These are phyloP conservation scores for Vitis hybrid DNA, from an alignment of 177 flowering plant genomes.

Conservation along the genomic window DNA sequence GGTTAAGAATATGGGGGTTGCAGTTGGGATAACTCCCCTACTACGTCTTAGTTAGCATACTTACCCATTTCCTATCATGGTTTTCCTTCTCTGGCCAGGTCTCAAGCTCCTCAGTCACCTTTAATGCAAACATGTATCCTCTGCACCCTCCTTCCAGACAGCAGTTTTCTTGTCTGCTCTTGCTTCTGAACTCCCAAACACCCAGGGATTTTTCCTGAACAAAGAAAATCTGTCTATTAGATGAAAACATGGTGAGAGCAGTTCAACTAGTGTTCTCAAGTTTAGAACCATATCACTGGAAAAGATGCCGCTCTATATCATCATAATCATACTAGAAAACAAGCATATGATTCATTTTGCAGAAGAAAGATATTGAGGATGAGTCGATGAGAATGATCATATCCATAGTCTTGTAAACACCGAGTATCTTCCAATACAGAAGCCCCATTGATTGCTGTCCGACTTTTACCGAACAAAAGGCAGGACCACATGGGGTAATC, in stretches of 20 bases:
- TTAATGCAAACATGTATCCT: slow-evolving; percentile 76
- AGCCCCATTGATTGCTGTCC: no score
- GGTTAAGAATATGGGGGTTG: neutral
- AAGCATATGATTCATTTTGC: no score
- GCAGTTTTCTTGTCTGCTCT: slow-evolving; percentile 54
- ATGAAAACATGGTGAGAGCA: neutral
- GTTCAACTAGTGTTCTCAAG: neutral
- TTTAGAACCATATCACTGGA: neutral
- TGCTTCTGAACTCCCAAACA: slow-evolving; percentile 77
- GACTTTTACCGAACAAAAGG: no score
- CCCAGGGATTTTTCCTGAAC: slow-evolving; percentile 52
- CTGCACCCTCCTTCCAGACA: slow-evolving; percentile 63
- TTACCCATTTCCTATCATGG: slow-evolving; percentile 68
- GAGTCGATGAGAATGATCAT: neutral
- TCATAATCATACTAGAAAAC: neutral
- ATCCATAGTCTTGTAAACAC: neutral
- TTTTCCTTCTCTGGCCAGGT: slow-evolving; percentile 71
- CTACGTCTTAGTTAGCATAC: slow-evolving; percentile 7
- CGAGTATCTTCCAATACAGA: no score
- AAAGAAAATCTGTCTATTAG: neutral
- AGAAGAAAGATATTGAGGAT: neutral
- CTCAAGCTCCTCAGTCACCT: slow-evolving; percentile 75
- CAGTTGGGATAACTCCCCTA: neutral
- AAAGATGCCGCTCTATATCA: neutral
- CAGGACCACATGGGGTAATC: no score